A percentile compares a stretch with the other conserved stretches of the same genome.
Evolutionary conservation across 805 yeast species (phyloP).

Genomic region (Myxozyma geophila): DNA sequence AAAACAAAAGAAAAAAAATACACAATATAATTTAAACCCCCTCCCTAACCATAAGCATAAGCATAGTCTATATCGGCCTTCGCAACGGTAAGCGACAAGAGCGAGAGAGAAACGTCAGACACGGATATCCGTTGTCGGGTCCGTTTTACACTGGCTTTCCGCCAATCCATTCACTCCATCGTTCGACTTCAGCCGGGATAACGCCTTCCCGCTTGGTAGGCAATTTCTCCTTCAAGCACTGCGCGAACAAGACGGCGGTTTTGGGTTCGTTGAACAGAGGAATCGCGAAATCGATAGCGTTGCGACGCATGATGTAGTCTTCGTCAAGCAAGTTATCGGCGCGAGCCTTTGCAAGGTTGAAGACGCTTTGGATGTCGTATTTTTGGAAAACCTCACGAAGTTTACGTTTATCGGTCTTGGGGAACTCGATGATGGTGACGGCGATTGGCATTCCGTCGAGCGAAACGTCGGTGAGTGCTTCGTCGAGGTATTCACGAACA

Average conservation of each 20-base stretch:
- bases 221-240: conserved; percentile 75
- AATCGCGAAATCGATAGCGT: conserved; percentile 96
- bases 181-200: conserved; percentile 84
- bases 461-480: conserved; percentile 50
- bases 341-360: conserved; percentile 88
- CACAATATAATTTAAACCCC: not conserved
- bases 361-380: conserved; percentile 81
- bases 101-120: not conserved
- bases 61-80: too few relatives aligned
- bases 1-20: not conserved
- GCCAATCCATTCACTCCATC: conserved; percentile 98
- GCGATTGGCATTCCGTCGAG: conserved; percentile 45
- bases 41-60: not conserved
- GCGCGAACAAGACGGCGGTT: conserved; percentile 84
- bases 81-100: not conserved
- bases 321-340: conserved; percentile 84
- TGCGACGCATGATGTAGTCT: conserved; percentile 98
- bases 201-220: conserved; percentile 55
- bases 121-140: not conserved
- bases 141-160: conserved; percentile 78
- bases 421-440: conserved; percentile 80
- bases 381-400: conserved; percentile 91
- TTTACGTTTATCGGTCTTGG: conserved; percentile 89
- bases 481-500: conserved; percentile 70
- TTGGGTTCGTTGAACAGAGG: conserved; percentile 97